phyloP scores from a whole-genome alignment of 73 alveolate species.

The Tetrahymena malaccensis region DNA sequence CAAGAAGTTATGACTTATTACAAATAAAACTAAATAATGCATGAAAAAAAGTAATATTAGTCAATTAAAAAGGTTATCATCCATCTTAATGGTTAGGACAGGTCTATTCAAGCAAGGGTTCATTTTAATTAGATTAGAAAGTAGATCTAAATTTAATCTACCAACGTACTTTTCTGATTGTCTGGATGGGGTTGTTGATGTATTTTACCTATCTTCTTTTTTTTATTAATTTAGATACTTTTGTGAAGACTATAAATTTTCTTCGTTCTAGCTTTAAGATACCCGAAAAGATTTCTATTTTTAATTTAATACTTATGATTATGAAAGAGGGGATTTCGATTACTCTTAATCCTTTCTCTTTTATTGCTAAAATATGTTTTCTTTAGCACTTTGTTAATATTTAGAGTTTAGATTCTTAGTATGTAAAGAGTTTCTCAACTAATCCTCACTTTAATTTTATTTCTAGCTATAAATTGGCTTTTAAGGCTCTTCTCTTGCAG shows the following conservation, averaged over 20 bases:
- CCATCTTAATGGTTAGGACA: neutral
- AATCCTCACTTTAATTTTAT: neutral
- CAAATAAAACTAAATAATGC: neutral
- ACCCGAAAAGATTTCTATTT: neutral
- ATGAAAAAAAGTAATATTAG: neutral
- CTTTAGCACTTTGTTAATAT: neutral
- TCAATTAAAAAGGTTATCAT: neutral
- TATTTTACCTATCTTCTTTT: neutral
- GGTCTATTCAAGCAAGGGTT: neutral
- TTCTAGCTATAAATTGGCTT: neutral
- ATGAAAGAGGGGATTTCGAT: neutral
- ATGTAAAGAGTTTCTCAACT: neutral
- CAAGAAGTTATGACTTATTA: neutral
- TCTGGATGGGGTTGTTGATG: neutral
- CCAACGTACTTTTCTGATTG: neutral
- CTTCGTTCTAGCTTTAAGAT: neutral
- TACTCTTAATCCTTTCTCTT: neutral
- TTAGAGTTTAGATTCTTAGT: neutral
- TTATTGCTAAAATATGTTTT: neutral
- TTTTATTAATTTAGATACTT: neutral
- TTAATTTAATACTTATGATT: neutral
- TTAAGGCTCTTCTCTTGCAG: neutral
- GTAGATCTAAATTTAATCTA: neutral
- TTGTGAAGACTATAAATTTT: neutral
- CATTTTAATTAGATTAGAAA: neutral